These are phyloP conservation scores for Toxicodendron radicans DNA, from an alignment of 345 rosid species.

Conservation along the genomic window DNA sequence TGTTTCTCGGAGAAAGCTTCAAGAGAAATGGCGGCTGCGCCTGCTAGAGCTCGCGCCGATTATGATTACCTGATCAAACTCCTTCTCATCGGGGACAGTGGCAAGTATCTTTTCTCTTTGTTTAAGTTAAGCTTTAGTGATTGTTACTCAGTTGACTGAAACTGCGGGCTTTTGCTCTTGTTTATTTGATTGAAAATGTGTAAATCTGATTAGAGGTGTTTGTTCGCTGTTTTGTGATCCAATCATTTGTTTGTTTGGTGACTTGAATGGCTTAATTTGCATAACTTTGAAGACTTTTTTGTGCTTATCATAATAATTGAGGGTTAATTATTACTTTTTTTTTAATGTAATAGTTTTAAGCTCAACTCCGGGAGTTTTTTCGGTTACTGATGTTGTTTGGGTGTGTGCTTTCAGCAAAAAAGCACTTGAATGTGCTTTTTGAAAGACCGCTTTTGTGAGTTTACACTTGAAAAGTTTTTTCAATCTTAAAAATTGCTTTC, in stretches of 20 bases:
- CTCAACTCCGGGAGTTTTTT: not conserved
- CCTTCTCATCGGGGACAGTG: slow-evolving; percentile 55
- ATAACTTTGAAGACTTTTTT: not conserved
- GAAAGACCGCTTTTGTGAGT: not conserved
- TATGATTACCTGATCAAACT: slow-evolving; percentile 55
- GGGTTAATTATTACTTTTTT: not conserved
- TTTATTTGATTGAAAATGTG: not conserved
- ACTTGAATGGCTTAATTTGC: not conserved
- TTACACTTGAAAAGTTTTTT: not conserved
- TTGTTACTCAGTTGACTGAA: not conserved
- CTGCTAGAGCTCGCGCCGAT: slow-evolving; percentile 55
- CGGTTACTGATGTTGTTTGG: not conserved
- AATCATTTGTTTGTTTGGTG: not conserved
- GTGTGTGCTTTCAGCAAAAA: not conserved
- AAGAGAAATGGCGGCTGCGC: slow-evolving; percentile 40
- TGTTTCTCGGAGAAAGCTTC: not conserved
- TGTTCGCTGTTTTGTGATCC: not conserved
- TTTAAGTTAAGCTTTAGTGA: slow-evolving; percentile 18
- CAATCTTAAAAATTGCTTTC: not conserved
- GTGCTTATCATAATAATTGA: not conserved
- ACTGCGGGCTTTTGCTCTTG: not conserved
- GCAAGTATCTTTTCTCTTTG: slow-evolving; percentile 18
- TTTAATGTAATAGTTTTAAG: not conserved
- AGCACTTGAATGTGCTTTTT: not conserved
- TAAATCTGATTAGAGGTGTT: not conserved